A percentile compares a stretch with the other conserved stretches of the same genome.
Conservation (phyloP, 306 rosid genomes). For the Castanospermum australe region DNA sequence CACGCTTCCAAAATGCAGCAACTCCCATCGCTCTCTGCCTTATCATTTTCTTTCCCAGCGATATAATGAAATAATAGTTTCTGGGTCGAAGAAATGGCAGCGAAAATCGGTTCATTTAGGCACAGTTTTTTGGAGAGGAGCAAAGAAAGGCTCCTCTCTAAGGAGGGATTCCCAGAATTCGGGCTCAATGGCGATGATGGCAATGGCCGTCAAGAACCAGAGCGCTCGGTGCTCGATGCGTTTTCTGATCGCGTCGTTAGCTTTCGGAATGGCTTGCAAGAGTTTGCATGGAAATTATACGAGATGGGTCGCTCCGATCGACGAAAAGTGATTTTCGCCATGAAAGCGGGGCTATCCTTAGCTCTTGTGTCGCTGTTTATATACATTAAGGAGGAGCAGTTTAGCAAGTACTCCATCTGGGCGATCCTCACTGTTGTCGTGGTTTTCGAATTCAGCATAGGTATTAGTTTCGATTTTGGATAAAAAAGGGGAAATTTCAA, state of each 20-base stretch:
- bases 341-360: slow-evolving; percentile 55
- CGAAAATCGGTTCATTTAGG: slow-evolving; percentile 51
- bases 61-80: not conserved
- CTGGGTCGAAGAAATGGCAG: slow-evolving; percentile 21
- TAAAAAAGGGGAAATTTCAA: not conserved
- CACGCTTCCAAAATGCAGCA: not conserved
- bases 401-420: slow-evolving; percentile 64
- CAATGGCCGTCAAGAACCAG: not conserved
- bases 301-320: slow-evolving; percentile 72
- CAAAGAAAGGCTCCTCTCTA: slow-evolving; percentile 54
- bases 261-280: slow-evolving; percentile 13
- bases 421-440: slow-evolving; percentile 75
- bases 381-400: slow-evolving; percentile 43
- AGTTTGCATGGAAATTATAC: slow-evolving; percentile 26
- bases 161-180: slow-evolving; percentile 44
- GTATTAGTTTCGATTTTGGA: slow-evolving; percentile 26
- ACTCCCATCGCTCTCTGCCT: not conserved
- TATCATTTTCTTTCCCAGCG: not conserved
- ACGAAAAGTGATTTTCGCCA: slow-evolving; percentile 55
- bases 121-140: slow-evolving; percentile 62
- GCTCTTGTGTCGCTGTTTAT: slow-evolving; percentile 59
- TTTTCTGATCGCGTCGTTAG: slow-evolving; percentile 41
- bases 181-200: slow-evolving; percentile 9
- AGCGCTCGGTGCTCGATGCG: slow-evolving; percentile 30
- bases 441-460: slow-evolving; percentile 78